A percentile compares a stretch with the other conserved stretches of the same genome.
These are phyloP conservation scores for Hypoxylon rickii DNA, from an alignment of 495 filamentous ascomycete species.

Conservation along the genomic window DNA sequence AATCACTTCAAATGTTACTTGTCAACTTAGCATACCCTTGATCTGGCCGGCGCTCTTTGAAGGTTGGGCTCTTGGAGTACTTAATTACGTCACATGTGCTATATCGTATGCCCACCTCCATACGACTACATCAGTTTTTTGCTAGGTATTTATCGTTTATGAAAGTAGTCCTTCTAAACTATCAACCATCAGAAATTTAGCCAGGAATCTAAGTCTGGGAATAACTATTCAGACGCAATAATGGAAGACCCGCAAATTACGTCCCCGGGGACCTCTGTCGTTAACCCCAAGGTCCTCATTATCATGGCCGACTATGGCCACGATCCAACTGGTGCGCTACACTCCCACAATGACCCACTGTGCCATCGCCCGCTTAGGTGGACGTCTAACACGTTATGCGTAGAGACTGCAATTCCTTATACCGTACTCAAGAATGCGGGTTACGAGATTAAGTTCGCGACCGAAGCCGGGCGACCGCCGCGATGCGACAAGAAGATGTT, in stretches of 20 bases:
- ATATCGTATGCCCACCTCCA: too few relatives aligned
- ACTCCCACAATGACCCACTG: not conserved
- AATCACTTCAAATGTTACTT: too few relatives aligned
- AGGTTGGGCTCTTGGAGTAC: too few relatives aligned
- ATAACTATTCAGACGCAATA: too few relatives aligned
- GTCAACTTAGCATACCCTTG: too few relatives aligned
- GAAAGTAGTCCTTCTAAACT: too few relatives aligned
- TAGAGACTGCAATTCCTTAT: conserved; percentile 59
- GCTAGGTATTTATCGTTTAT: too few relatives aligned
- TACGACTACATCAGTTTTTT: too few relatives aligned
- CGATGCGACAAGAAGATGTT: conserved; percentile 59
- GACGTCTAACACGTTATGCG: not conserved
- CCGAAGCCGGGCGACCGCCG: conserved; percentile 53
- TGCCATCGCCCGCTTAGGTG: not conserved
- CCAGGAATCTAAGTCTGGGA: too few relatives aligned
- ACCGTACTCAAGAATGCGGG: conserved; percentile 54
- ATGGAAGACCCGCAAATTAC: conserved; percentile 34
- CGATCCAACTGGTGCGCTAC: conserved; percentile 55
- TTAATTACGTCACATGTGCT: too few relatives aligned
- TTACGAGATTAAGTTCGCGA: conserved; percentile 56
- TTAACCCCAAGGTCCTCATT: conserved; percentile 44
- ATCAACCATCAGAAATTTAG: too few relatives aligned
- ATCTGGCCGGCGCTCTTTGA: too few relatives aligned
- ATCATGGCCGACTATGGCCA: conserved; percentile 62
- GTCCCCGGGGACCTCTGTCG: conserved; percentile 19